Evolutionary conservation across 192 early-diverging fungal species (phyloP).

Genomic region (Dispira simplex): DNA sequence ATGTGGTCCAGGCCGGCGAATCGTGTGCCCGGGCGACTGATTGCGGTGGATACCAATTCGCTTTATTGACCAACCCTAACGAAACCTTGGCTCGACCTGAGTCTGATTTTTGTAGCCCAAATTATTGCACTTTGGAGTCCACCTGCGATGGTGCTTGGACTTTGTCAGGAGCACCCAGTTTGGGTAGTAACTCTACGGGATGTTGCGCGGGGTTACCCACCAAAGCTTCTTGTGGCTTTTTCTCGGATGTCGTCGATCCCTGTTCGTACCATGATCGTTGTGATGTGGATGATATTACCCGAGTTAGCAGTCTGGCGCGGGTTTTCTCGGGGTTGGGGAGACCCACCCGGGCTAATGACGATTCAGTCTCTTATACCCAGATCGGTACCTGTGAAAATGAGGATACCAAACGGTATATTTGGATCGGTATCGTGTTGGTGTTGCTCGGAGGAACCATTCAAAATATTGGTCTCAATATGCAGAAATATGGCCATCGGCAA

Average conservation of each 20-base stretch:
- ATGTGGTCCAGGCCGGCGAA: conserved; percentile 42
- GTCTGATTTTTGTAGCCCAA: conserved; percentile 29
- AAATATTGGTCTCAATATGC: conserved; percentile 65
- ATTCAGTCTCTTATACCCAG: conserved; percentile 16
- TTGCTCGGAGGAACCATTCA: conserved; percentile 45
- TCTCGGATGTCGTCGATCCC: conserved; percentile 30
- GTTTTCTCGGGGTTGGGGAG: conserved; percentile 4
- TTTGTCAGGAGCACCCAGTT: conserved; percentile 24
- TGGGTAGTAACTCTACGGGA: conserved; percentile 11
- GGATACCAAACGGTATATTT: conserved; percentile 33
- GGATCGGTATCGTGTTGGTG: conserved; percentile 61
- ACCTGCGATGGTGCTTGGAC: conserved; percentile 45
- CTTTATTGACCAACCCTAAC: conserved; percentile 16
- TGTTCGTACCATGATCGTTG: conserved; percentile 25
- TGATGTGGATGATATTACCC: conserved; percentile 14
- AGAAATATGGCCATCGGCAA: conserved; percentile 62
- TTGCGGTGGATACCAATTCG: conserved; percentile 34
- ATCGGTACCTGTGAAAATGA: conserved; percentile 28
- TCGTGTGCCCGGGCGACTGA: conserved; percentile 29
- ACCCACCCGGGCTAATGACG: conserved; percentile 8
- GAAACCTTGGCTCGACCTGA: conserved; percentile 11
- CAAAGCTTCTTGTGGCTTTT: conserved; percentile 25
- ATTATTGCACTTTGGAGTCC: conserved; percentile 41
- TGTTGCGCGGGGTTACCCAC: conserved; percentile 36
- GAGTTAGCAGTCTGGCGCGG: conserved; percentile 4